Percentiles rank a stretch among this genome's conserved stretches.
These are phyloP conservation scores for Populus simonii DNA, from an alignment of 345 rosid genomes.

Conservation along the genomic window DNA sequence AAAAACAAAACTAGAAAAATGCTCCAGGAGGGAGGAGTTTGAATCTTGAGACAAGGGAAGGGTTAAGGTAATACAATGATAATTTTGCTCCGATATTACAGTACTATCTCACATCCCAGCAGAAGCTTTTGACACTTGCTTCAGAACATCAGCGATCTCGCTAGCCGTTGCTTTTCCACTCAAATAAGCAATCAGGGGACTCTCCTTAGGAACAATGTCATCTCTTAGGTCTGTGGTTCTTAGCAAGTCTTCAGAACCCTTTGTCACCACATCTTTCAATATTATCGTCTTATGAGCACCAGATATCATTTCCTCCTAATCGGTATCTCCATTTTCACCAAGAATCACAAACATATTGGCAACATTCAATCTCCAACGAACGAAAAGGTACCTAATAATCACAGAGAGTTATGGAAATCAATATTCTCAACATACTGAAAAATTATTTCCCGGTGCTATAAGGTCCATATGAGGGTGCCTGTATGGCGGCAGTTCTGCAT, in stretches of 20 bases:
- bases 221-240: constrained; percentile 56
- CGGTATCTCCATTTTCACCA: constrained; percentile 87
- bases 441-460: neutral
- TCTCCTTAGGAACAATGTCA: constrained; percentile 66
- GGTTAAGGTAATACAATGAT: neutral
- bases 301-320: constrained; percentile 74
- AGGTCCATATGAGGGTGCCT: neutral
- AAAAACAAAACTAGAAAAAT: neutral
- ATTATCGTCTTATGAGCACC: constrained; percentile 81
- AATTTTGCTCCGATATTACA: neutral
- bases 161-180: constrained; percentile 41
- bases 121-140: constrained; percentile 44
- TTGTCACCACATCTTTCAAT: constrained; percentile 50
- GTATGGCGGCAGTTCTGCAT: no score
- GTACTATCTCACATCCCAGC: constrained; percentile 17
- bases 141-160: constrained; percentile 55
- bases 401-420: neutral
- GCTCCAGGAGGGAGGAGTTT: neutral
- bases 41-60: neutral
- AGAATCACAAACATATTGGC: constrained; percentile 79
- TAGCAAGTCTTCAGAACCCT: constrained; percentile 64
- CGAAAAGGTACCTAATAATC: constrained; percentile 64
- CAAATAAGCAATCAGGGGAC: constrained; percentile 52
- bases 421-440: neutral
- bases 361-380: constrained; percentile 88